Conservation (phyloP, 257 asterid species). For the Mitragyna speciosa region DNA sequence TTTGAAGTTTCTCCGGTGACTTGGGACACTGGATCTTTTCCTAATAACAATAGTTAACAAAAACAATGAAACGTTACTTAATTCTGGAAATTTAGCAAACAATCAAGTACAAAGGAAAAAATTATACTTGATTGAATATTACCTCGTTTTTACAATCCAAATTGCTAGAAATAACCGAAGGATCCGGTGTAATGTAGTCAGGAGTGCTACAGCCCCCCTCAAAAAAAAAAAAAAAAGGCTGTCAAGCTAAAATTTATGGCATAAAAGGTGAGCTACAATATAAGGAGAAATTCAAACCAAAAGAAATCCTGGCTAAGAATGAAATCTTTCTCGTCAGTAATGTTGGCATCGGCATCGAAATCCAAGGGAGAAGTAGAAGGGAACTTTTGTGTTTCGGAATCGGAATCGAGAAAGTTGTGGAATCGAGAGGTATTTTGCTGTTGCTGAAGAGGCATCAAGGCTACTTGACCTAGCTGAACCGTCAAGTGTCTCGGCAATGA, state of each 20-base stretch:
- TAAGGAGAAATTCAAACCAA: conserved; percentile 45
- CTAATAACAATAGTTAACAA: conserved; percentile 27
- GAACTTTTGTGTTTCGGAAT: conserved; percentile 18
- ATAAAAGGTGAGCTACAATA: neutral
- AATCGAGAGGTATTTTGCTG: conserved; percentile 40
- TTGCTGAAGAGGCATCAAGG: conserved; percentile 39
- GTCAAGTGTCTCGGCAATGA: conserved; percentile 54
- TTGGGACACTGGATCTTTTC: conserved; percentile 64
- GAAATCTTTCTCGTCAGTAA: conserved; percentile 51
- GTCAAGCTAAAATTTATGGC: neutral
- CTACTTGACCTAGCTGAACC: conserved; percentile 51
- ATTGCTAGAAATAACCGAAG: conserved; percentile 40
- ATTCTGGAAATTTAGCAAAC: neutral
- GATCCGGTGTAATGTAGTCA: conserved; percentile 89
- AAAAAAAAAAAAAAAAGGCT: neutral
- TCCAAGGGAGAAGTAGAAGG: conserved; percentile 29
- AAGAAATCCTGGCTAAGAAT: conserved; percentile 98
- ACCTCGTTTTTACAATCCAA: conserved; percentile 46
- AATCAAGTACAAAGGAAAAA: neutral
- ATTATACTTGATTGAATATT: neutral
- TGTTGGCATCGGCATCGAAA: conserved; percentile 28
- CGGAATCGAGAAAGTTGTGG: conserved; percentile 50
- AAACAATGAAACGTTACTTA: neutral
- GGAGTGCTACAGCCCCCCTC: conserved; percentile 71
- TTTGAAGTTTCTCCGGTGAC: conserved; percentile 64